These are phyloP conservation scores for Ustilago trichophora DNA, from an alignment of 1,284 basidiomycete genomes.

Conservation along the genomic window DNA sequence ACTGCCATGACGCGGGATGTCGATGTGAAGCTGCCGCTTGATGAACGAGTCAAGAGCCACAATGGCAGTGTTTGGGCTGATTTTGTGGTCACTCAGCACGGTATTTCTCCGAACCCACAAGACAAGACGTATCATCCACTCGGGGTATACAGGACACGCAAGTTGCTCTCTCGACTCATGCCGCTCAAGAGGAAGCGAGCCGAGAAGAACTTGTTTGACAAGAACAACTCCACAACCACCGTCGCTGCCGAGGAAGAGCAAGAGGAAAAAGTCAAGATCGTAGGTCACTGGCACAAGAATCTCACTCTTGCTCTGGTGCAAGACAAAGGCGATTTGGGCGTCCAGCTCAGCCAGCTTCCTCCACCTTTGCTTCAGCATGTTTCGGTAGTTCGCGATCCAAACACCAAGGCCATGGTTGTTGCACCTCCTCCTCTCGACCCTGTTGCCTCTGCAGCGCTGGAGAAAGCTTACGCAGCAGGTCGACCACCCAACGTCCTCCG, in stretches of 20 bases:
- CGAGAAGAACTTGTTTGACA: conserved; percentile 79
- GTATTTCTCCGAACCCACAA: conserved; percentile 74
- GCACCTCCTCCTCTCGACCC: conserved; percentile 17
- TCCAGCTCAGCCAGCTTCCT: conserved; percentile 74
- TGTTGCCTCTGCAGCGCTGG: background rate
- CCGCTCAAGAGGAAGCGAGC: conserved; percentile 78
- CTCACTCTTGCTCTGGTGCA: conserved; percentile 82
- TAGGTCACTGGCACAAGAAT: conserved; percentile 90
- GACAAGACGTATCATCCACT: conserved; percentile 68
- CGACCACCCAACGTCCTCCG: conserved; percentile 27
- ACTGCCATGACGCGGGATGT: conserved; percentile 19
- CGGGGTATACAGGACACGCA: conserved; percentile 79
- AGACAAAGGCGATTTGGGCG: conserved; percentile 70
- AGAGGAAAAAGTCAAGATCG: conserved; percentile 68
- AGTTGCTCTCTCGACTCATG: conserved; percentile 83
- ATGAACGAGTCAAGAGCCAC: conserved; percentile 20
- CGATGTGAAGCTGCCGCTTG: conserved; percentile 33
- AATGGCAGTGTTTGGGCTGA: conserved; percentile 75
- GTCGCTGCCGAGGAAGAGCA: conserved; percentile 62
- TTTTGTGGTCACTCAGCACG: conserved; percentile 78
- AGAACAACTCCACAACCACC: conserved; percentile 19
- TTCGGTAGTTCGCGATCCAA: conserved; percentile 43
- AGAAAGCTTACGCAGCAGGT: conserved; percentile 12
- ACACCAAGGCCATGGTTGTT: conserved; percentile 4
- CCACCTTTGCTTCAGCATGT: conserved; percentile 71